phyloP scores from a whole-genome alignment of 768 basidiomycete species.

The Suillus paluster region DNA sequence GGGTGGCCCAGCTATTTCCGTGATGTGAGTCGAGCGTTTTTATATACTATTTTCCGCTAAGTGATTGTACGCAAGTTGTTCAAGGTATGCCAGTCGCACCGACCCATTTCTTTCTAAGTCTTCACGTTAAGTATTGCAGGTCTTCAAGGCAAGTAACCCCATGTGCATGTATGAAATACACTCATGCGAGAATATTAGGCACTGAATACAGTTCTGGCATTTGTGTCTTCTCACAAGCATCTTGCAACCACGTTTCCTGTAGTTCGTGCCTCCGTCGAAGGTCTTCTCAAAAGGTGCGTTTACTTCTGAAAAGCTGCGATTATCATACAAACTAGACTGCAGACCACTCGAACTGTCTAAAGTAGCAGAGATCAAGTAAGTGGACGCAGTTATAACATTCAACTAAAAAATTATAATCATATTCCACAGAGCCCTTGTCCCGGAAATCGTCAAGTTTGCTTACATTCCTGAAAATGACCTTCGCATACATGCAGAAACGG shows the following conservation, averaged over 20 bases:
- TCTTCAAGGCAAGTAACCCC: slow-evolving; percentile 44
- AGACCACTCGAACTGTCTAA: slow-evolving; percentile 80
- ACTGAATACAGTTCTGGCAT: slow-evolving; percentile 87
- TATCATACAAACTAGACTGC: slow-evolving; percentile 10
- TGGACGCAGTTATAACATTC: not conserved
- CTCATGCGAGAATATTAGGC: slow-evolving; percentile 51
- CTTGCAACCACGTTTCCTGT: slow-evolving; percentile 80
- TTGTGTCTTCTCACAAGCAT: slow-evolving; percentile 80
- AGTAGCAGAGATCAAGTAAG: slow-evolving; percentile 84
- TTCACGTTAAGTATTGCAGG: slow-evolving; percentile 33
- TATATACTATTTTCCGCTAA: not conserved
- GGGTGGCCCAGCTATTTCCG: slow-evolving; percentile 71
- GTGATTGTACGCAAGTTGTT: slow-evolving; percentile 46
- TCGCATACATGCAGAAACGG: slow-evolving; percentile 51
- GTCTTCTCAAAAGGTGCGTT: slow-evolving; percentile 70
- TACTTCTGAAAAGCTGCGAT: not conserved
- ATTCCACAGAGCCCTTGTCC: slow-evolving; percentile 69
- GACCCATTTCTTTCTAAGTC: not conserved
- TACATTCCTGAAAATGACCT: slow-evolving; percentile 73
- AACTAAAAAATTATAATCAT: slow-evolving; percentile 1
- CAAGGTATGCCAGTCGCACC: slow-evolving; percentile 50
- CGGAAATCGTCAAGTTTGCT: slow-evolving; percentile 79
- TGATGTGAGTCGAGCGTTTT: slow-evolving; percentile 36
- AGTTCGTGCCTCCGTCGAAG: slow-evolving; percentile 80
- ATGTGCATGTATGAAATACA: not conserved